phyloP scores from a whole-genome alignment of 768 basidiomycete species.

The Coprinopsis cinerea region DNA sequence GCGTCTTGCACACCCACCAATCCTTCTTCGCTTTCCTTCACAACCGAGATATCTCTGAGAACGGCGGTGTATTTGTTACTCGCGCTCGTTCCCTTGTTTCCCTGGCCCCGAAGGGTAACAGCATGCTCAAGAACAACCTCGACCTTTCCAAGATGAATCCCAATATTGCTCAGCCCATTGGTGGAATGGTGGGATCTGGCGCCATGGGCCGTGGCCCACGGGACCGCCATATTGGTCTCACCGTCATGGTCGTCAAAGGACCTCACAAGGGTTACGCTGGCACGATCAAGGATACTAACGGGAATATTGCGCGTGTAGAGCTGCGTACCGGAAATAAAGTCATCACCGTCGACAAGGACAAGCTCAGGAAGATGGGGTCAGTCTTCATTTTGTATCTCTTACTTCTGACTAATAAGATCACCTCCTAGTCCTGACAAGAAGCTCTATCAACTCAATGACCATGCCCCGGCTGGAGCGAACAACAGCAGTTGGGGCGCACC shows the following conservation, averaged over 20 bases:
- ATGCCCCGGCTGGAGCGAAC: conserved; percentile 15
- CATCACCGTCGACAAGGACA: conserved; percentile 79
- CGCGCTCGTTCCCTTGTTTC: conserved; percentile 79
- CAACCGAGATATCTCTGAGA: conserved; percentile 85
- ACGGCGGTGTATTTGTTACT: conserved; percentile 92
- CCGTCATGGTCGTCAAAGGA: conserved; percentile 79
- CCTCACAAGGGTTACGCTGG: conserved; percentile 88
- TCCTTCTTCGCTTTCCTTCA: conserved; percentile 92
- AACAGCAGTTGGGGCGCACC: conserved; percentile 20
- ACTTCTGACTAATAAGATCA: neutral
- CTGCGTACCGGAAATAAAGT: conserved; percentile 85
- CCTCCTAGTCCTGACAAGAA: conserved; percentile 49
- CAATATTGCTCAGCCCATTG: conserved; percentile 52
- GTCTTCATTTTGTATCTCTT: conserved; percentile 23
- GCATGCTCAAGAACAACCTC: conserved; percentile 53
- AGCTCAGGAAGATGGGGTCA: conserved; percentile 67
- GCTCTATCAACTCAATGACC: conserved; percentile 42
- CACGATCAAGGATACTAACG: conserved; percentile 92
- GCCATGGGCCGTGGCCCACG: conserved; percentile 73
- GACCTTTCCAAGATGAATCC: conserved; percentile 95
- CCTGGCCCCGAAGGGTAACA: conserved; percentile 79
- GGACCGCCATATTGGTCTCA: conserved; percentile 75
- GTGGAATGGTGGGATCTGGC: conserved; percentile 78
- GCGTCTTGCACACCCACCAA: conserved; percentile 89
- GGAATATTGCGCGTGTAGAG: conserved; percentile 81